These are phyloP conservation scores for Sordariomycetes sp. DNA, from an alignment of 2,329 filamentous ascomycete genomes.

Conservation along the genomic window DNA sequence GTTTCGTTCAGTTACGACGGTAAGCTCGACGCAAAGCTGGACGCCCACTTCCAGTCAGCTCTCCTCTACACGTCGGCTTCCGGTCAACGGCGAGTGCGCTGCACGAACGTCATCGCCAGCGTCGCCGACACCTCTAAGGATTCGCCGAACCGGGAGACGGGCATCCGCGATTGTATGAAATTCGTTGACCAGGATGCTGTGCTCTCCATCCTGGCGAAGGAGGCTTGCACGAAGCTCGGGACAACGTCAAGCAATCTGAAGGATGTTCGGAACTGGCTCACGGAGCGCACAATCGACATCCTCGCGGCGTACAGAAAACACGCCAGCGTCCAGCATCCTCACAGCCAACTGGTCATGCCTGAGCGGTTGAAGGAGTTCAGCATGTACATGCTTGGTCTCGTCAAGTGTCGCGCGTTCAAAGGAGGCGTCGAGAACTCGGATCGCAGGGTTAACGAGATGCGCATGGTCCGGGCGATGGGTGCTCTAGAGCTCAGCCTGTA, in stretches of 20 bases:
- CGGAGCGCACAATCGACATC: conserved; percentile 88
- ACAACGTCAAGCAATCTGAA: conserved; percentile 64
- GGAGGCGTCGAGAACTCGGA: conserved; percentile 86
- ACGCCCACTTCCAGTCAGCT: conserved; percentile 95
- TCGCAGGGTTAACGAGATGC: conserved; percentile 81
- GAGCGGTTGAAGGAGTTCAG: conserved; percentile 93
- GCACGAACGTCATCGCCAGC: conserved; percentile 86
- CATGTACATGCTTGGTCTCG: conserved; percentile 87
- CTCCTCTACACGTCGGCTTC: conserved; percentile 87
- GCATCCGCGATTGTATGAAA: conserved; percentile 75
- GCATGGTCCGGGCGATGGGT: conserved; percentile 83
- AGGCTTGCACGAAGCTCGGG: conserved; percentile 78
- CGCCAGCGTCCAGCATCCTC: conserved; percentile 76
- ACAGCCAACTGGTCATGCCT: conserved; percentile 87
- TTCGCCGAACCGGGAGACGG: conserved; percentile 29
- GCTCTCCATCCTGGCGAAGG: conserved; percentile 80
- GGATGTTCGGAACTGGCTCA: conserved; percentile 73
- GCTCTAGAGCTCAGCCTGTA: conserved; percentile 80
- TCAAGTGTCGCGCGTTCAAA: conserved; percentile 92
- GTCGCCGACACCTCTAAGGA: conserved; percentile 60
- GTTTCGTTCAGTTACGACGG: conserved; percentile 94
- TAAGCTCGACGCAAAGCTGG: conserved; percentile 91
- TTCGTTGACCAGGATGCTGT: conserved; percentile 96
- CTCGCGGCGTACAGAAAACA: conserved; percentile 89
- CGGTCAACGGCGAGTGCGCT: conserved; percentile 83